phyloP scores from a whole-genome alignment of 345 rosid genomes.

The Syzygium aromaticum region DNA sequence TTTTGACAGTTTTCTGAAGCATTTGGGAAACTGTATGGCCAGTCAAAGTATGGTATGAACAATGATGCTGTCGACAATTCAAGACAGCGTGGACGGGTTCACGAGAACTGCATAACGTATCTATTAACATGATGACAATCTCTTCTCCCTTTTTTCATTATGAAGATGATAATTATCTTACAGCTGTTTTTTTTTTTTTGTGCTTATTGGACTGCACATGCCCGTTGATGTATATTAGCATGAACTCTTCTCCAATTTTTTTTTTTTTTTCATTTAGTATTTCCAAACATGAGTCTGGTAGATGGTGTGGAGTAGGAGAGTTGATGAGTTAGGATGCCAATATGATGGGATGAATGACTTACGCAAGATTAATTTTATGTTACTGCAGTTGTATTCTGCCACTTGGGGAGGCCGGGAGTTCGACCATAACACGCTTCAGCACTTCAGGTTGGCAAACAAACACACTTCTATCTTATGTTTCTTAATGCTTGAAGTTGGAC shows the following conservation, averaged over 20 bases:
- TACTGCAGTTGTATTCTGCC: conserved; percentile 53
- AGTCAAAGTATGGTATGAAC: conserved; percentile 54
- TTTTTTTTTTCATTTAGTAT: too few species aligned
- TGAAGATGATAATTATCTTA: neutral
- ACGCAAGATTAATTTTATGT: neutral
- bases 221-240: neutral
- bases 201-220: neutral
- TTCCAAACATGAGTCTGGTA: neutral
- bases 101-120: conserved; percentile 88
- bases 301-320: neutral
- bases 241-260: neutral
- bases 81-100: conserved; percentile 55
- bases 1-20: conserved; percentile 77
- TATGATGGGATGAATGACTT: neutral
- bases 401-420: conserved; percentile 33
- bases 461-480: neutral
- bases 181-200: neutral
- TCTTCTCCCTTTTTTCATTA: neutral
- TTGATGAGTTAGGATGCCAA: neutral
- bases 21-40: conserved; percentile 90
- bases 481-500: neutral
- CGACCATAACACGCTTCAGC: conserved; percentile 67
- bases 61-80: conserved; percentile 54
- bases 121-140: neutral
- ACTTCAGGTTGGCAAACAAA: conserved; percentile 55